Evolutionary conservation across 345 rosid species (phyloP).

Genomic region (Mercurialis annua): DNA sequence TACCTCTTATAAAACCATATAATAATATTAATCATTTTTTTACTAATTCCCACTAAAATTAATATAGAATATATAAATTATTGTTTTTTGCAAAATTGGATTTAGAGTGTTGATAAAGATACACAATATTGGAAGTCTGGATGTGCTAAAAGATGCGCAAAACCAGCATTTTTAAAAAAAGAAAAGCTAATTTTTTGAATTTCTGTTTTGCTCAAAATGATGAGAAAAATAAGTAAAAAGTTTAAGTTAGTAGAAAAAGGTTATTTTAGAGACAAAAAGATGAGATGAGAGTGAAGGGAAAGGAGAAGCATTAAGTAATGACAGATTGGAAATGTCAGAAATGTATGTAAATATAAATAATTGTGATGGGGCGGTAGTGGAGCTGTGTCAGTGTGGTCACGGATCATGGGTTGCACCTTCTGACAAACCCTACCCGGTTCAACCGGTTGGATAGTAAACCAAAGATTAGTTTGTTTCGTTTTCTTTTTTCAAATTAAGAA

Average conservation of each 20-base stretch:
- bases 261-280: constrained; percentile 2
- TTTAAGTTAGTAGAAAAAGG: background rate
- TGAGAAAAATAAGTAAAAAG: no score
- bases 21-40: no score
- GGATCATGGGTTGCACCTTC: background rate
- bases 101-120: no score
- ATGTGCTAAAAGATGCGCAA: background rate
- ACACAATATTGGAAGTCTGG: background rate
- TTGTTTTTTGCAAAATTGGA: no score
- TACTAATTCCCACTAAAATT: no score
- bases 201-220: no score
- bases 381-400: constrained; percentile 6
- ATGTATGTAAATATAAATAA: background rate
- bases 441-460: no score
- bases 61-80: no score
- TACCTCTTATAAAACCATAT: no score
- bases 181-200: background rate
- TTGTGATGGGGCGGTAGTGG: constrained; percentile 11
- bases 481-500: no score
- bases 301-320: background rate
- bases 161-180: background rate
- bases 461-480: no score
- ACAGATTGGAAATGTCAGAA: constrained; percentile 12
- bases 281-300: background rate
- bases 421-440: no score